Evolutionary conservation across 208 protist species (phyloP).

Genomic region (Leishmania arabica): DNA sequence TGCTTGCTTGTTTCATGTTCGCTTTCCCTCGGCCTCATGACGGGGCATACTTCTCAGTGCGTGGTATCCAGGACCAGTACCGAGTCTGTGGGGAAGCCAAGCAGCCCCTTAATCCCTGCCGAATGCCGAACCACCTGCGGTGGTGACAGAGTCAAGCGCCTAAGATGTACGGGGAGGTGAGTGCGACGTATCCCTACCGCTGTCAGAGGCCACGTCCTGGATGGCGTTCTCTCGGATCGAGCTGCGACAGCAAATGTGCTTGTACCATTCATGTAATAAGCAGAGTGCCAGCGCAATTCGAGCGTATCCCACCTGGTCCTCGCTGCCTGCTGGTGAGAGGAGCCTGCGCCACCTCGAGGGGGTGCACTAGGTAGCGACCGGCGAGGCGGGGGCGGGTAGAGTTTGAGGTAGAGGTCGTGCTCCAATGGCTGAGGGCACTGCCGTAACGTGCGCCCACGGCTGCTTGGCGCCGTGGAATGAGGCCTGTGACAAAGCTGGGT

Average conservation of each 20-base stretch:
- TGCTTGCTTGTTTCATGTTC: neutral
- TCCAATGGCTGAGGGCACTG: neutral
- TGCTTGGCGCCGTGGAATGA: neutral
- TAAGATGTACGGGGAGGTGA: neutral
- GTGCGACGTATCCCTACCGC: neutral
- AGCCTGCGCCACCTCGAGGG: neutral
- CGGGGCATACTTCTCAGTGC: neutral
- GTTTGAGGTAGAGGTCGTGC: neutral
- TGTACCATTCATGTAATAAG: neutral
- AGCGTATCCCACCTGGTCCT: neutral
- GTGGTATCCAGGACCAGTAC: neutral
- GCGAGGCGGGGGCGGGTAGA: neutral
- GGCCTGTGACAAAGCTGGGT: neutral
- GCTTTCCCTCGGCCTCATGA: neutral
- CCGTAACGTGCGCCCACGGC: neutral
- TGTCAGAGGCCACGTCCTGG: neutral
- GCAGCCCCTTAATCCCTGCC: neutral
- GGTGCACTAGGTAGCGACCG: neutral
- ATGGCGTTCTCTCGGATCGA: neutral
- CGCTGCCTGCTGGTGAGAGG: neutral
- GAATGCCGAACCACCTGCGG: neutral
- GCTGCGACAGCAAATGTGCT: neutral
- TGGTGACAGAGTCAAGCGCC: neutral
- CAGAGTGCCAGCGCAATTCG: neutral
- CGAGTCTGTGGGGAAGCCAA: neutral